Base-by-base conservation (phyloP, 2,329 filamentous ascomycete genomes). In the Fusarium gaditjirri region DNA sequence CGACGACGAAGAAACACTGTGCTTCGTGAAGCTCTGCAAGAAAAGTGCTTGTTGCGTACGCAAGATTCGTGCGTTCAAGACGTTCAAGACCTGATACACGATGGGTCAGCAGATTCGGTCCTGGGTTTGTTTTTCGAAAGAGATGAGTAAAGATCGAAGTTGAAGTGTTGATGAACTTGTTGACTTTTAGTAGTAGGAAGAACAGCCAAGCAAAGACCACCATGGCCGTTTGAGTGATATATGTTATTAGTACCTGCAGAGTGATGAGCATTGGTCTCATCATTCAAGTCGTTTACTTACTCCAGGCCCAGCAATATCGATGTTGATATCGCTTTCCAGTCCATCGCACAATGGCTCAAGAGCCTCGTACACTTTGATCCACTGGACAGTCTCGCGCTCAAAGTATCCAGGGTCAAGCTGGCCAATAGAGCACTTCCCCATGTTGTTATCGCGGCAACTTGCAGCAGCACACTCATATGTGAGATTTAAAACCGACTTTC, bases 1-100 rank as follows among this genome's bases (percentile, higher is more conserved):
- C 68, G 1, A 33, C 31, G 3, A 71, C 47, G 6, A 71, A 60
- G 21, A 71, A 71, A 14, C 68, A 71, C 2, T 71, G 68, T 3
- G 62, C 57, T 59, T 71, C 67, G 10, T 71, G 68, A 9, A 71
- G 33, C n/a, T 71, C 68, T 13, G 63, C 67, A 1, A 71, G 62
- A 17, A 71, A 68, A 0, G 62, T 71, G 41, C 46, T 63, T 0
- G 68, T 71, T 2, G 62, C 68, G 4, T 62, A 25, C 4, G 62
- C n/a, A 6, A 68, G 19, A 17, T 70, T 66, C 1, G 60, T 44
- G 8, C 19, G 52, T 2, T 62, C 57, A 0, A 68, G 47, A 1
- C 42, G 39, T 23, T 44, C 39, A 5, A 60, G 12, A 1, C 38
- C 38, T 29, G 57, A 63, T 5, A 35, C 19, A 21, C 38, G 62